Conservation (phyloP, 768 basidiomycete species). For the Tylopilus sp. region DNA sequence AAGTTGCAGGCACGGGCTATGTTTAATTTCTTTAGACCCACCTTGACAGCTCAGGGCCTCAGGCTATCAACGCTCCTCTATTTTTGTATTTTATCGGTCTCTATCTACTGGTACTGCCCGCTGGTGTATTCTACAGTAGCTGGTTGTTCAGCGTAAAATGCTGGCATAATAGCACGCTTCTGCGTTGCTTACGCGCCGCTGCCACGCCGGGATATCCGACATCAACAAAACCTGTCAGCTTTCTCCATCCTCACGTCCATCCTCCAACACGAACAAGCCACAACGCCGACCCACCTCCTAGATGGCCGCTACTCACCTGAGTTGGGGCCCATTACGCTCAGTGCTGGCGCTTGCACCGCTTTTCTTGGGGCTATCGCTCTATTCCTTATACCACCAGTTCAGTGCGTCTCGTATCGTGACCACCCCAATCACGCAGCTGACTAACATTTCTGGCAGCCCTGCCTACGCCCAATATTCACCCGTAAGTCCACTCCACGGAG, state of each 20-base stretch:
- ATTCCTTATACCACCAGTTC: conserved; percentile 47
- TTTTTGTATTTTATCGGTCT: too few relatives aligned
- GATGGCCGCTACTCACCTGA: conserved; percentile 11
- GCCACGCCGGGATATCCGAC: too few relatives aligned
- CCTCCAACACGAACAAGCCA: neutral
- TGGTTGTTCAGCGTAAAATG: too few relatives aligned
- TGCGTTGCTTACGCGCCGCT: neutral
- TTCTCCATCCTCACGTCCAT: neutral
- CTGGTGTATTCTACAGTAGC: too few relatives aligned
- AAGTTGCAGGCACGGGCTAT: too few relatives aligned
- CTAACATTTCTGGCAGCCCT: conserved; percentile 40
- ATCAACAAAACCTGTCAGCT: neutral
- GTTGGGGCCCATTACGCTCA: conserved; percentile 61
- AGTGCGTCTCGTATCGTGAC: conserved; percentile 33
- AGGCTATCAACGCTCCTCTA: too few relatives aligned
- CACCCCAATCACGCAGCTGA: neutral
- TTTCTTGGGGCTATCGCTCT: conserved; percentile 46
- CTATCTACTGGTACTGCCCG: too few relatives aligned
- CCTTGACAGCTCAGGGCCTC: too few relatives aligned
- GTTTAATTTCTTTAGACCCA: neutral
- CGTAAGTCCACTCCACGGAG: conserved; percentile 36
- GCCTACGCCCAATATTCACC: conserved; percentile 50
- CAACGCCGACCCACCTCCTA: neutral
- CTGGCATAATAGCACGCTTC: too few relatives aligned
- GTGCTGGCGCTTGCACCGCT: conserved; percentile 52